These are phyloP conservation scores for Penicillium lagena DNA, from an alignment of 495 filamentous ascomycete species.

Conservation along the genomic window DNA sequence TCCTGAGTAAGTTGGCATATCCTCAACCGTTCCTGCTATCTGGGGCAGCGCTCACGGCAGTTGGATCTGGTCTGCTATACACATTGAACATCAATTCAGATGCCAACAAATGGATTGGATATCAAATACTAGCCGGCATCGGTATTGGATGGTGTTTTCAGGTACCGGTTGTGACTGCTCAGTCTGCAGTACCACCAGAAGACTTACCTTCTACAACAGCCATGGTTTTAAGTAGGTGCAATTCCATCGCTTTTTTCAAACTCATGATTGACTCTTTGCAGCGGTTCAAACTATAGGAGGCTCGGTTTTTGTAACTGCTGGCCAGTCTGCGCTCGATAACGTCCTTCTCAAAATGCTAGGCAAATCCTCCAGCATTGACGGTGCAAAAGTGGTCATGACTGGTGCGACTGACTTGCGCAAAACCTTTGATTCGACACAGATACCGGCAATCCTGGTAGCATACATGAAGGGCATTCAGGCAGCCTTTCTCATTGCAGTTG, in stretches of 20 bases:
- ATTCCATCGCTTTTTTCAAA: not conserved
- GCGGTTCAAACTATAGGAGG: constrained; percentile 7
- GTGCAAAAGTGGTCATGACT: constrained; percentile 28
- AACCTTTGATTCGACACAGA: constrained; percentile 29
- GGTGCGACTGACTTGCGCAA: constrained; percentile 42
- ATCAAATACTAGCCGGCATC: constrained; percentile 48
- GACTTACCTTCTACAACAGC: not conserved
- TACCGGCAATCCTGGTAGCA: constrained; percentile 45
- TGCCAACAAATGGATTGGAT: not conserved
- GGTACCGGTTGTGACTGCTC: constrained; percentile 61
- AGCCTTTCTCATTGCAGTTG: constrained; percentile 3
- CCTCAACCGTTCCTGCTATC: no score
- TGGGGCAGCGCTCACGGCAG: no score
- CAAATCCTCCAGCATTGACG: constrained; percentile 38
- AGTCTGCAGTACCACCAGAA: constrained; percentile 39
- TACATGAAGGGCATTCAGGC: constrained; percentile 44
- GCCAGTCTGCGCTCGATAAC: constrained; percentile 55
- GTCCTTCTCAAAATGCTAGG: constrained; percentile 49
- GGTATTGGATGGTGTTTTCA: constrained; percentile 60
- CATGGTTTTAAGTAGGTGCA: constrained; percentile 5
- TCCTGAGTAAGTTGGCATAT: no score
- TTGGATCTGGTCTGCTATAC: no score
- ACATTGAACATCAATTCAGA: no score
- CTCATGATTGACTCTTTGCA: not conserved
- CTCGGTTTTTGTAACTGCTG: constrained; percentile 4